Percentiles rank a stretch among this genome's conserved stretches.
Evolutionary conservation across 192 early-diverging fungal species (phyloP).

Genomic region (Gaertneriomyces sp.): DNA sequence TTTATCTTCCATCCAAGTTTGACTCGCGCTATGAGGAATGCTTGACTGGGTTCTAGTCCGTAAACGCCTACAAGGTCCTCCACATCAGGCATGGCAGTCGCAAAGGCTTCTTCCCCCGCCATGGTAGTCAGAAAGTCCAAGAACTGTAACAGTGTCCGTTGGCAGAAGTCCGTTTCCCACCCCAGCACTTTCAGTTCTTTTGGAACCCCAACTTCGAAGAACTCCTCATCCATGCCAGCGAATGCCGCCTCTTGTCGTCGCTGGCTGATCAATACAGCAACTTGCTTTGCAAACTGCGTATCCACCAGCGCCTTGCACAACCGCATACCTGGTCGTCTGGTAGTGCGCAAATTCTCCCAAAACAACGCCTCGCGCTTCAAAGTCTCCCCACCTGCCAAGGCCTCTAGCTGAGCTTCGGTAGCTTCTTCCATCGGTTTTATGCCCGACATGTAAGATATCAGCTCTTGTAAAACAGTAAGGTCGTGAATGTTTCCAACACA

Average conservation of each 20-base stretch:
- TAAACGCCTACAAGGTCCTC: constrained; percentile 49
- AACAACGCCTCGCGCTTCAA: constrained; percentile 56
- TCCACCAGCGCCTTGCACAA: constrained; percentile 57
- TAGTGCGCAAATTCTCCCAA: constrained; percentile 44
- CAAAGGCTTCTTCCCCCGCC: constrained; percentile 48
- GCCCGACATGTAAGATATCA: constrained; percentile 70
- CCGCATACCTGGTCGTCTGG: constrained; percentile 48
- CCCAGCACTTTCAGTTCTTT: constrained; percentile 57
- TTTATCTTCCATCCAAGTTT: constrained; percentile 30
- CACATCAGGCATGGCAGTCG: constrained; percentile 43
- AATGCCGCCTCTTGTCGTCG: constrained; percentile 49
- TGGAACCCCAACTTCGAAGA: constrained; percentile 9
- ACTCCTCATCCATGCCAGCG: constrained; percentile 13
- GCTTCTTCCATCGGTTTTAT: constrained; percentile 56
- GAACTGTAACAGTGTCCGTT: constrained; percentile 59
- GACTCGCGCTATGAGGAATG: constrained; percentile 65
- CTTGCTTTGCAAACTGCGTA: constrained; percentile 46
- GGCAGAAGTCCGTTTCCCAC: constrained; percentile 58
- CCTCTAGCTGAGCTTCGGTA: constrained; percentile 58
- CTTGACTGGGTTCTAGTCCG: constrained; percentile 56
- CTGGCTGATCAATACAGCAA: constrained; percentile 64
- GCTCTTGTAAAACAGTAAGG: constrained; percentile 64
- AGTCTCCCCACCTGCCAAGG: constrained; percentile 60
- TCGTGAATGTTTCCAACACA: constrained; percentile 52
- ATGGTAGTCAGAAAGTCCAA: constrained; percentile 58